These are phyloP conservation scores for Trametes versicolor DNA, from an alignment of 1,284 basidiomycete species.

Conservation along the genomic window DNA sequence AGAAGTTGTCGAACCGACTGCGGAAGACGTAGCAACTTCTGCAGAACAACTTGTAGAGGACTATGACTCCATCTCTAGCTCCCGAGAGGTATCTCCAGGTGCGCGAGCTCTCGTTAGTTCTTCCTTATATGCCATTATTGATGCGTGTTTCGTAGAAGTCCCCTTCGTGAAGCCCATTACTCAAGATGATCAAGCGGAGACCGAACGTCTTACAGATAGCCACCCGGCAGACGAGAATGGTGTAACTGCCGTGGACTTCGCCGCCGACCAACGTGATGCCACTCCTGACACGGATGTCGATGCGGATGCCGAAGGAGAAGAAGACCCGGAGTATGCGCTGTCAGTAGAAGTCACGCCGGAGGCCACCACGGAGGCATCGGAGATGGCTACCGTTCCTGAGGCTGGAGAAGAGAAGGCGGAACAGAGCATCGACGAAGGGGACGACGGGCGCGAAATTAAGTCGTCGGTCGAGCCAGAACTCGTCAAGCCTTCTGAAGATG, in stretches of 20 bases:
- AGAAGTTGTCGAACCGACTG: neutral
- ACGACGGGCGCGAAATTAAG: neutral
- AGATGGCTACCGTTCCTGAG: neutral
- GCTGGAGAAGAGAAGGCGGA: neutral
- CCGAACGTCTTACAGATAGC: neutral
- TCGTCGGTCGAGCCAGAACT: neutral
- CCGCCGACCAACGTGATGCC: neutral
- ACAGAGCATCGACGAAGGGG: neutral
- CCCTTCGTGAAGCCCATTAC: neutral
- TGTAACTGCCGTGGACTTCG: constrained; percentile 5
- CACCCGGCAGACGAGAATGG: neutral
- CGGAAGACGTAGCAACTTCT: neutral
- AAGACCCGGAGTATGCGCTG: constrained; percentile 45
- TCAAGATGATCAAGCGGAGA: neutral
- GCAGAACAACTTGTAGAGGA: neutral
- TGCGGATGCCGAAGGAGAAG: constrained; percentile 47
- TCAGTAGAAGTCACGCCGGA: neutral
- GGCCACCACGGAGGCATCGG: neutral
- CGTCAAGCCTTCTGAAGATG: neutral
- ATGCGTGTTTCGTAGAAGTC: neutral
- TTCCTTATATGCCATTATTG: neutral
- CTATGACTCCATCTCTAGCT: neutral
- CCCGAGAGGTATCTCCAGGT: neutral
- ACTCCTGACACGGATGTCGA: constrained; percentile 31
- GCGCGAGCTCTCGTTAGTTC: neutral